Evolutionary conservation across 805 yeast genomes (phyloP).

Genomic region (Nakazawaea sp.): DNA sequence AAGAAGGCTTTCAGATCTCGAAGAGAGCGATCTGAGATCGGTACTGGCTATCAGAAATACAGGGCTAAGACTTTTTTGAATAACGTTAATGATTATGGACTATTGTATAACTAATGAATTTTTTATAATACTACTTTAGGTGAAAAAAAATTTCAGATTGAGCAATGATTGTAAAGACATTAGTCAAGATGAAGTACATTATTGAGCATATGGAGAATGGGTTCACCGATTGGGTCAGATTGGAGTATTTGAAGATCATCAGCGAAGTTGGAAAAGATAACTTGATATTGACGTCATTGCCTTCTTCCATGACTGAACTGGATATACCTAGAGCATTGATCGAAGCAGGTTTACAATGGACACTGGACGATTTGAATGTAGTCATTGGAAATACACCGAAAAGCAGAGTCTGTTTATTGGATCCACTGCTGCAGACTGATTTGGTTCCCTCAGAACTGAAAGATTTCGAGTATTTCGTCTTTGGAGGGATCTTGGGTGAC

Average conservation of each 20-base stretch:
- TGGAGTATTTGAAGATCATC: conserved; percentile 80
- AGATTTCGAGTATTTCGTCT: conserved; percentile 79
- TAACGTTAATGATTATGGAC: too few relatives aligned
- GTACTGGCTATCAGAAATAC: too few relatives aligned
- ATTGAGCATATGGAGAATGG: conserved; percentile 98
- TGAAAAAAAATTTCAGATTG: not conserved
- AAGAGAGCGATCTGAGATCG: too few relatives aligned
- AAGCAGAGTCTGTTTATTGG: conserved; percentile 70
- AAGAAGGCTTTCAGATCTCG: conserved; percentile 2
- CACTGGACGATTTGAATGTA: conserved; percentile 61
- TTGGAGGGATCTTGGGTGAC: conserved; percentile 95
- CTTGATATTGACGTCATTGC: conserved; percentile 70
- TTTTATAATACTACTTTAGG: not conserved
- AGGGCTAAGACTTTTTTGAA: too few relatives aligned
- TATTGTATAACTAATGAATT: too few relatives aligned
- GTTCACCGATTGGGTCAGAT: conserved; percentile 90
- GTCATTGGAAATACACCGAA: conserved; percentile 35
- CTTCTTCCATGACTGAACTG: conserved; percentile 46
- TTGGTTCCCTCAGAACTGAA: conserved; percentile 62
- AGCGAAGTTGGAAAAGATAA: conserved; percentile 77
- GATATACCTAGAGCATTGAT: conserved; percentile 59
- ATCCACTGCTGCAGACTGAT: conserved; percentile 78
- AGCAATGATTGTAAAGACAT: not conserved
- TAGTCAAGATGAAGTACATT: conserved; percentile 65
- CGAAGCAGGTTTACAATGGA: conserved; percentile 72